A percentile compares a stretch with the other conserved stretches of the same genome.
Conservation (phyloP, 2,329 filamentous ascomycete species). For the Penicillium polonicum region DNA sequence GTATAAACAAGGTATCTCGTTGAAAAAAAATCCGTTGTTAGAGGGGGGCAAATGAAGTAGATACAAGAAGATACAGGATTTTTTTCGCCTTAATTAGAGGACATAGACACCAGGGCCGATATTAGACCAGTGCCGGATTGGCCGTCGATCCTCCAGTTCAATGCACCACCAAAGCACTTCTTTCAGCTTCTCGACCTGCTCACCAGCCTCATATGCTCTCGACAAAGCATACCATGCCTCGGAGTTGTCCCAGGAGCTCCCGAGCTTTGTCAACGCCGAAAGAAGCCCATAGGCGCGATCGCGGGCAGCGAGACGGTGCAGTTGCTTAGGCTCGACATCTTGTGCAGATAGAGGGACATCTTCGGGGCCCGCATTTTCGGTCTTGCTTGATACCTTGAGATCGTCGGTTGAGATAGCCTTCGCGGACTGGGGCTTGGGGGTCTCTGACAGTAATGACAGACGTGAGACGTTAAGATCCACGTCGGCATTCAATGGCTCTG, state of each 20-base stretch:
- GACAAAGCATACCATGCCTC: conserved; percentile 93
- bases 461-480: conserved; percentile 29
- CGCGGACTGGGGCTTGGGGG: conserved; percentile 21
- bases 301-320: conserved; percentile 82
- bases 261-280: conserved; percentile 78
- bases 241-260: conserved; percentile 82
- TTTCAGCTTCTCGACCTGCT: conserved; percentile 82
- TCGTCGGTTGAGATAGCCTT: conserved; percentile 25
- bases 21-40: conserved; percentile 8
- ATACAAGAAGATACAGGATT: conserved; percentile 23
- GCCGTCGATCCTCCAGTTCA: conserved; percentile 82
- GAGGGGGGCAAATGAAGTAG: conserved; percentile 15
- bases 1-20: conserved; percentile 31
- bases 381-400: conserved; percentile 13
- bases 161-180: conserved; percentile 97
- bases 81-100: conserved; percentile 40
- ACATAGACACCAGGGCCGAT: conserved; percentile 68
- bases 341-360: conserved; percentile 23
- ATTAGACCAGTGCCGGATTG: conserved; percentile 74
- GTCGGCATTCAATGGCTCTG: conserved; percentile 33
- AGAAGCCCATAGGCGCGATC: conserved; percentile 86
- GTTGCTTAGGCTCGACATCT: conserved; percentile 61
- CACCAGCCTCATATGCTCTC: conserved; percentile 81
- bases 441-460: conserved; percentile 26
- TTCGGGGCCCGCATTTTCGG: conserved; percentile 2